Base-by-base conservation (phyloP, 2,329 filamentous ascomycete genomes). In the Sporothrix sp. region DNA sequence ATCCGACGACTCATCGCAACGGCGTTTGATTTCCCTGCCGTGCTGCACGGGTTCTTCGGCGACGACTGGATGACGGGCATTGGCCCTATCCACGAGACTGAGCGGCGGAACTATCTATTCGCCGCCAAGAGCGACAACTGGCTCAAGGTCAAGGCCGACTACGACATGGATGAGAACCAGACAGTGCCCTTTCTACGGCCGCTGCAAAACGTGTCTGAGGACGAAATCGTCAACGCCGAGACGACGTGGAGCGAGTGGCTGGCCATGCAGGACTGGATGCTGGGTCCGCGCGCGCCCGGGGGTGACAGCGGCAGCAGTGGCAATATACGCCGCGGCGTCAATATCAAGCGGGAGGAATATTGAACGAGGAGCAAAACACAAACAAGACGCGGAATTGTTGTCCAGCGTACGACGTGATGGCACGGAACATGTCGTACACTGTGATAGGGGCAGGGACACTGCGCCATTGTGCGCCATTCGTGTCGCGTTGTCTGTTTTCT, bases 201-300 rank as follows among this genome's bases (percentile, higher is more conserved):
- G 4, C 70, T 96, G n/a, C 82, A 85, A 60, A 79, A 82, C 50
- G 81, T 85, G 1, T 78, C 80, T 7, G 81, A 91, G 61, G 78
- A 80, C 20, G 93, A 97, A 69, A 87, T 97, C 55, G 78, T 86
- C 55, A 78, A 72, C 13, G 90, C 90, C 0, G 91, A 97, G 68
- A 76, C 78, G 55, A 82, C 76, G 53, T 98, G 93, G 93, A 94
- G 88, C 63, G 84, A 91, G 61, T 97, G 91, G 91, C 71, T 96
- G 28, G 87, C 87, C 11, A 94, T 96, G 87, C 88, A 95, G 66
- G 91, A 96, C 66, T 97, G 91, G 91, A 95, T 95, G 89, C 72
- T 96, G n/a, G 90, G 90, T 2, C 85, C 87, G 1, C 72, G 87
- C 54, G 83, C 84, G 28, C 85, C 84, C 7, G 72, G 73, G 25